A percentile compares a stretch with the other conserved stretches of the same genome.
Conservation (phyloP, 2,329 filamentous ascomycete genomes). For the Dendryphion nanum region DNA sequence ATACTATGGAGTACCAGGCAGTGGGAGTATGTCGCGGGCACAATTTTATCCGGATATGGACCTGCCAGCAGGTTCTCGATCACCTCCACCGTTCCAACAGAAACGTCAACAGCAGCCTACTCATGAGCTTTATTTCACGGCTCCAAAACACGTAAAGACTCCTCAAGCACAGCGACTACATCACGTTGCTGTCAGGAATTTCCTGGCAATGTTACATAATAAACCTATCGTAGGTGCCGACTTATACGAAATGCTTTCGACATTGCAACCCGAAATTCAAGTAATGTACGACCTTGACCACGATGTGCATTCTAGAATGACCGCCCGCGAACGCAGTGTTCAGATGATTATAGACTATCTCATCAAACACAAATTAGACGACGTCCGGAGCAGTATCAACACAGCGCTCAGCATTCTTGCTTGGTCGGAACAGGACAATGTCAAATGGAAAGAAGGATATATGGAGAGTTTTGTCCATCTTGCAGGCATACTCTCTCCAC, state of each 20-base stretch:
- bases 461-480: constrained; percentile 66
- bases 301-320: constrained; percentile 20
- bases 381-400: constrained; percentile 61
- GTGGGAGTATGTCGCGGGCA: constrained; percentile 12
- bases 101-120: constrained; percentile 22
- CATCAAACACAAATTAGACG: constrained; percentile 59
- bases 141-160: constrained; percentile 49
- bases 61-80: constrained; percentile 2
- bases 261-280: constrained; percentile 61
- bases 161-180: constrained; percentile 54
- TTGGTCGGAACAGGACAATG: constrained; percentile 62
- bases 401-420: constrained; percentile 61
- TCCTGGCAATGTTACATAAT: constrained; percentile 64
- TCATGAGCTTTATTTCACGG: constrained; percentile 60
- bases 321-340: constrained; percentile 48
- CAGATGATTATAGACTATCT: constrained; percentile 63
- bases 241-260: constrained; percentile 61
- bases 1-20: constrained; percentile 16
- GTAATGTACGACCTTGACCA: constrained; percentile 51
- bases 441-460: constrained; percentile 67
- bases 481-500: constrained; percentile 55
- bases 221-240: constrained; percentile 65
- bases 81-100: constrained; percentile 13
- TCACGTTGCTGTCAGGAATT: constrained; percentile 66
- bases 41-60: constrained; percentile 15